Conservation (phyloP, 371 early-diverging fungal genomes). For the Mycotypha africana region DNA sequence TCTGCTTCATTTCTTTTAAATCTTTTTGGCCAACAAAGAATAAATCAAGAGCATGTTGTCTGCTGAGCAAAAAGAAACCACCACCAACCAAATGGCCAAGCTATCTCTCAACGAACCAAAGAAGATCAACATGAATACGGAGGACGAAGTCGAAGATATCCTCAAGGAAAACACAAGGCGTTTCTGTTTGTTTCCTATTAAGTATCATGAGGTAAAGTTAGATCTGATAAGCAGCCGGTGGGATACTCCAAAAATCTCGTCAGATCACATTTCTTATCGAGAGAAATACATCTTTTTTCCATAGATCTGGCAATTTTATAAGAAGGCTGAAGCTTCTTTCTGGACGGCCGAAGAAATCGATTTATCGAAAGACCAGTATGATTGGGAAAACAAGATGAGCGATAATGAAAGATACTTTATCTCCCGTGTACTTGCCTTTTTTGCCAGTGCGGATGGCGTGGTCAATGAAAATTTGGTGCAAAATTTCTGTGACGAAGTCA, state of each 20-base stretch:
- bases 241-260: too few species aligned
- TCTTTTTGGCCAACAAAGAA: too few species aligned
- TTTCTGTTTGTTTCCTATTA: slow-evolving; percentile 95
- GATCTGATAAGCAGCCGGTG: too few species aligned
- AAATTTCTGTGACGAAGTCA: slow-evolving; percentile 97
- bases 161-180: slow-evolving; percentile 73
- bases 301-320: slow-evolving; percentile 98
- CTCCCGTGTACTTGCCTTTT: slow-evolving; percentile 98
- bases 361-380: slow-evolving; percentile 88
- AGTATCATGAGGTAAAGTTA: slow-evolving; percentile 88
- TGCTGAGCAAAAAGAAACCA: too few species aligned
- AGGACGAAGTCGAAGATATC: slow-evolving; percentile 37
- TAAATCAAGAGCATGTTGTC: too few species aligned
- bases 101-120: slow-evolving; percentile 11
- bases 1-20: too few species aligned
- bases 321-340: slow-evolving; percentile 98
- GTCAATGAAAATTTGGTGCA: slow-evolving; percentile 99
- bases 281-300: too few species aligned
- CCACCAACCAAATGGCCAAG: slow-evolving; percentile 9
- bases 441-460: slow-evolving; percentile 99
- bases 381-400: slow-evolving; percentile 93
- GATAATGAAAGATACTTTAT: slow-evolving; percentile 97
- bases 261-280: too few species aligned
- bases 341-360: slow-evolving; percentile 99
- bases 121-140: slow-evolving; percentile 3